phyloP scores from a whole-genome alignment of 345 rosid genomes.

The Brassica carinata region DNA sequence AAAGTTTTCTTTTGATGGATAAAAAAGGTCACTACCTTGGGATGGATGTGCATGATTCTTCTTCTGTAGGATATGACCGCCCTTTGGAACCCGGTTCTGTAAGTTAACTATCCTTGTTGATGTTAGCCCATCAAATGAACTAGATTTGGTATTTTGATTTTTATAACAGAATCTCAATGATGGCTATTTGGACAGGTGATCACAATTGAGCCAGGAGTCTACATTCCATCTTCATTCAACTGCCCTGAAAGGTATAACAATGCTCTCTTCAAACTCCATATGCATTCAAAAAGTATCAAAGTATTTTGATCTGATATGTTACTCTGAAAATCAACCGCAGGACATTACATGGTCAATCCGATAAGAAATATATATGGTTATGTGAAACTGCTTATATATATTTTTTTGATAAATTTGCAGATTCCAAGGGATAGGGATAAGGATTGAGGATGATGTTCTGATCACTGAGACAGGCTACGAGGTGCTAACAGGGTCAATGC shows the following conservation, averaged over 20 bases:
- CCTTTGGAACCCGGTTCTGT: slow-evolving; percentile 90
- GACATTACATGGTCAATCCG: slow-evolving; percentile 3
- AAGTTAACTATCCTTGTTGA: slow-evolving; percentile 44
- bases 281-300: too few species aligned
- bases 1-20: slow-evolving; percentile 32
- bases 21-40: slow-evolving; percentile 91
- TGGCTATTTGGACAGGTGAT: slow-evolving; percentile 62
- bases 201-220: slow-evolving; percentile 96
- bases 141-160: slow-evolving; percentile 7
- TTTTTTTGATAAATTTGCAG: slow-evolving; percentile 44
- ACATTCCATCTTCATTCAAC: slow-evolving; percentile 62
- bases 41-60: slow-evolving; percentile 97
- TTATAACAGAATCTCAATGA: not conserved
- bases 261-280: not conserved
- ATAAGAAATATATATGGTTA: not conserved
- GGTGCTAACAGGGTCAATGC: slow-evolving; percentile 97
- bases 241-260: slow-evolving; percentile 67
- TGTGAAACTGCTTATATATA: not conserved
- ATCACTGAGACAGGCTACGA: slow-evolving; percentile 89
- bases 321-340: not conserved
- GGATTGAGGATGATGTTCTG: slow-evolving; percentile 96
- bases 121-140: slow-evolving; percentile 10
- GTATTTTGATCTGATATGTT: too few species aligned
- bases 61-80: slow-evolving; percentile 65
- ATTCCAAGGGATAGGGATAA: slow-evolving; percentile 79